phyloP scores from a whole-genome alignment of 2,329 filamentous ascomycete species.

The Davidsoniella eucalypti region DNA sequence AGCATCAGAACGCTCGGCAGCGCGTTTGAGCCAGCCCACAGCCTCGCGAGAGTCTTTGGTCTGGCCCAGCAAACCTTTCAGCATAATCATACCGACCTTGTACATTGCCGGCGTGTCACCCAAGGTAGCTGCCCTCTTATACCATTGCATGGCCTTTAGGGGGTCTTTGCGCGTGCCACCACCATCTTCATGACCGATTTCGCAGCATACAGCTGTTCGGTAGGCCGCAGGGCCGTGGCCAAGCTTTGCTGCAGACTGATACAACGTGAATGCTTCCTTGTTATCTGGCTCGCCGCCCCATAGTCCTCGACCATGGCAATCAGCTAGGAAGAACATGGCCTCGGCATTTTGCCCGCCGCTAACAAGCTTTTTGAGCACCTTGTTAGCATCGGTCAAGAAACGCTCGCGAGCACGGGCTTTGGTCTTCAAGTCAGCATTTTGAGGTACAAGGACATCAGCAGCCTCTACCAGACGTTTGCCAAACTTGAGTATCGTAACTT shows the following conservation, averaged over 20 bases:
- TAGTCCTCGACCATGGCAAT: slow-evolving; percentile 68
- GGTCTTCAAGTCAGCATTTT: slow-evolving; percentile 50
- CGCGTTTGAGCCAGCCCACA: slow-evolving; percentile 81
- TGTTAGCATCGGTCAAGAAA: slow-evolving; percentile 73
- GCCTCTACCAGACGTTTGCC: slow-evolving; percentile 81
- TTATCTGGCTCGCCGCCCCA: slow-evolving; percentile 67
- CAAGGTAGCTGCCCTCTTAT: slow-evolving; percentile 76
- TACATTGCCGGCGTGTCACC: slow-evolving; percentile 94
- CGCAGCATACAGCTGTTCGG: slow-evolving; percentile 89
- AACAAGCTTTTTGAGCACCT: slow-evolving; percentile 77
- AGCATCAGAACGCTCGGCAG: slow-evolving; percentile 68
- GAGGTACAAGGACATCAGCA: slow-evolving; percentile 52
- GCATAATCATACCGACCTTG: slow-evolving; percentile 89
- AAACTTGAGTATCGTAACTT: slow-evolving; percentile 51
- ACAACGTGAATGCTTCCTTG: slow-evolving; percentile 85
- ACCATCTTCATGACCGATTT: slow-evolving; percentile 86
- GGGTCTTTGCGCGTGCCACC: slow-evolving; percentile 85
- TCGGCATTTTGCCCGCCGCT: slow-evolving; percentile 51
- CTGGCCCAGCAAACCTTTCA: slow-evolving; percentile 89
- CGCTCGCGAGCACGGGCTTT: slow-evolving; percentile 63
- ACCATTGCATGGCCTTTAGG: slow-evolving; percentile 94
- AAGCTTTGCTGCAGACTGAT: slow-evolving; percentile 82
- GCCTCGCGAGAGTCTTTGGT: slow-evolving; percentile 68
- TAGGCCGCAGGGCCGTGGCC: slow-evolving; percentile 81
- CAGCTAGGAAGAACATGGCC: slow-evolving; percentile 87